Conservation (phyloP, 1,284 basidiomycete species). For the Albatrellus sp. region DNA sequence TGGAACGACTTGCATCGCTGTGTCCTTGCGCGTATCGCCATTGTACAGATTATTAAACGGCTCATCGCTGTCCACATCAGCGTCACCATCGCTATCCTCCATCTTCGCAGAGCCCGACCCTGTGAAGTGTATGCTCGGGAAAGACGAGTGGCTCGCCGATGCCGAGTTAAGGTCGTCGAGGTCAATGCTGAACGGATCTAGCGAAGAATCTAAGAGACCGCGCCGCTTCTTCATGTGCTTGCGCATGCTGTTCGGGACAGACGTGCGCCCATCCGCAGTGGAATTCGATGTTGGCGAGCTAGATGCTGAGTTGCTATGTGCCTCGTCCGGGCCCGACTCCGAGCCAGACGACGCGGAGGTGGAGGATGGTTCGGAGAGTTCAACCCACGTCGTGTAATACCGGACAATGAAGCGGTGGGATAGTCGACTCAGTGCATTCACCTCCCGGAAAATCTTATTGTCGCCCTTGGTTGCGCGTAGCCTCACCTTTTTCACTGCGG, state of each 20-base stretch:
- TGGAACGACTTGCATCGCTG: constrained; percentile 7
- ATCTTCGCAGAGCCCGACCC: constrained; percentile 25
- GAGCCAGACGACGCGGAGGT: constrained; percentile 30
- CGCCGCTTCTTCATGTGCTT: constrained; percentile 10
- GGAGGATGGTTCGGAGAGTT: constrained; percentile 42
- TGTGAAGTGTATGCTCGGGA: constrained; percentile 73
- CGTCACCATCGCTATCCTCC: constrained; percentile 23
- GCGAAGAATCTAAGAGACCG: constrained; percentile 6
- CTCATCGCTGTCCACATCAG: constrained; percentile 23
- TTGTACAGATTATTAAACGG: constrained; percentile 13
- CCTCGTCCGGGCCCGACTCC: constrained; percentile 15
- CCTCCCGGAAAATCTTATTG: constrained; percentile 83
- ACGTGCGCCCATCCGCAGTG: constrained; percentile 38
- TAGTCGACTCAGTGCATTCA: constrained; percentile 78
- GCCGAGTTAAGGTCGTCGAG: constrained; percentile 45
- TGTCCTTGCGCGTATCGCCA: constrained; percentile 5
- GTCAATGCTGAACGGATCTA: constrained; percentile 38
- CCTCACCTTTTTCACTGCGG: constrained; percentile 78
- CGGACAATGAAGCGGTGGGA: constrained; percentile 88
- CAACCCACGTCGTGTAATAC: constrained; percentile 80
- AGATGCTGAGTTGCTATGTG: constrained; percentile 20
- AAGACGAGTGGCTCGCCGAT: constrained; percentile 37
- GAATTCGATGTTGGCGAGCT: not conserved
- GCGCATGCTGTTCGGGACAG: constrained; percentile 24
- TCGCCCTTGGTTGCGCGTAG: constrained; percentile 73